Percentiles rank a stretch among this genome's conserved stretches.
phyloP scores from a whole-genome alignment of 176 grass and related monocot genomes.

The Puccinellia tenuiflora region DNA sequence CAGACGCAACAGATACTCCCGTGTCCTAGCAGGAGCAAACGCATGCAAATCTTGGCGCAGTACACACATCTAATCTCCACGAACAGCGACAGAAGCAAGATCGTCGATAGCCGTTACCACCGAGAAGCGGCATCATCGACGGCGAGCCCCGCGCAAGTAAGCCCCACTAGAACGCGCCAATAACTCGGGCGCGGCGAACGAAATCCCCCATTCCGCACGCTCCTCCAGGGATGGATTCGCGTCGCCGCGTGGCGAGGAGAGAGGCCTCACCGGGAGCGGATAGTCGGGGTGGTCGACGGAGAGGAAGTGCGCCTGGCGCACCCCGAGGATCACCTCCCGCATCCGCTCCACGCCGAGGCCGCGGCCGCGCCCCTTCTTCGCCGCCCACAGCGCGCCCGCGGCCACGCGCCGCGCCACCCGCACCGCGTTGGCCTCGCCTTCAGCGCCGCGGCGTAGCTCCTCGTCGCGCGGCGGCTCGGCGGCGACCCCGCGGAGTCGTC shows the following conservation, averaged over 20 bases:
- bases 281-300: too few relatives aligned
- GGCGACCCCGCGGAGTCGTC: not conserved
- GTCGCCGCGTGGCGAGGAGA: not conserved
- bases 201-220: not conserved
- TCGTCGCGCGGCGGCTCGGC: not conserved
- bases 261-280: conserved; percentile 25
- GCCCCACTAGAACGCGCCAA: not conserved
- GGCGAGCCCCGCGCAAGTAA: not conserved
- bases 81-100: not conserved
- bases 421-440: not conserved
- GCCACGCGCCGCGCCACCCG: conserved; percentile 7
- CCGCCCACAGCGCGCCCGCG: conserved; percentile 14
- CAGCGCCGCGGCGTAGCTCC: not conserved
- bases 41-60: not conserved
- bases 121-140: not conserved
- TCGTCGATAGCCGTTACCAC: not conserved
- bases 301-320: not conserved
- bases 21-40: not conserved
- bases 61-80: not conserved
- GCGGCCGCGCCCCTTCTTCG: not conserved
- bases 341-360: not conserved
- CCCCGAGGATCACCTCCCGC: conserved; percentile 4
- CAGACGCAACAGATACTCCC: not conserved
- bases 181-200: not conserved
- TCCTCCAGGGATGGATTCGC: not conserved